Conservation (phyloP, 2,329 filamentous ascomycete species). For the Microdochium nivale region DNA sequence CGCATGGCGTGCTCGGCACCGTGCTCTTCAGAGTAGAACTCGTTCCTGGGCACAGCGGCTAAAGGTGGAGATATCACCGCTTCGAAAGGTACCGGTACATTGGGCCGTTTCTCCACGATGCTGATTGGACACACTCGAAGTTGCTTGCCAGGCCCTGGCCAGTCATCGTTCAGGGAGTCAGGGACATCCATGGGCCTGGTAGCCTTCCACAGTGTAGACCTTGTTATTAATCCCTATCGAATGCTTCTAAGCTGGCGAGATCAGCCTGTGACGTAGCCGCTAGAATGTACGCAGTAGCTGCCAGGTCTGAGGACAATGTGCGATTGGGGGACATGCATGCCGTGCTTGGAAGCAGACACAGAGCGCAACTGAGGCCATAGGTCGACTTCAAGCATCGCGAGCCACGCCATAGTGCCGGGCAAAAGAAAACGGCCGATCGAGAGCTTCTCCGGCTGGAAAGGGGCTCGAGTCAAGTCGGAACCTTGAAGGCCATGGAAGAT, state of each 20-base stretch:
- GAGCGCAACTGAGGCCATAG: neutral
- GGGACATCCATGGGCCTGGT: no score
- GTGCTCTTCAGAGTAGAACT: no score
- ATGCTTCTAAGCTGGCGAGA: neutral
- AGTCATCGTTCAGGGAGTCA: no score
- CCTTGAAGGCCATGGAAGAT: neutral
- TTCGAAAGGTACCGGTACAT: no score
- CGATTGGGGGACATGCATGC: neutral
- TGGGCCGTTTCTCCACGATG: no score
- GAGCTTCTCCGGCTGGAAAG: neutral
- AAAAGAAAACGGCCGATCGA: neutral
- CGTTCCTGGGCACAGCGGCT: no score
- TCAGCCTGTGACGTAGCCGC: neutral
- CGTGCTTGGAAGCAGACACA: neutral
- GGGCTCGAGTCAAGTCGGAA: neutral
- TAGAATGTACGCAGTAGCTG: no score
- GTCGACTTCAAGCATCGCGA: neutral
- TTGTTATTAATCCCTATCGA: neutral
- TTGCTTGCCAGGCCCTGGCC: no score
- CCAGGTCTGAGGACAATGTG: no score
- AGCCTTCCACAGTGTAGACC: neutral
- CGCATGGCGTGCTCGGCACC: no score
- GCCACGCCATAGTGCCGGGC: neutral
- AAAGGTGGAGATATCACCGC: no score
- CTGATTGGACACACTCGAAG: no score